Evolutionary conservation across 495 filamentous ascomycete species (phyloP), one percentile per base, ranked within the genome.

Genomic region (Amniculicola lignicola): DNA sequence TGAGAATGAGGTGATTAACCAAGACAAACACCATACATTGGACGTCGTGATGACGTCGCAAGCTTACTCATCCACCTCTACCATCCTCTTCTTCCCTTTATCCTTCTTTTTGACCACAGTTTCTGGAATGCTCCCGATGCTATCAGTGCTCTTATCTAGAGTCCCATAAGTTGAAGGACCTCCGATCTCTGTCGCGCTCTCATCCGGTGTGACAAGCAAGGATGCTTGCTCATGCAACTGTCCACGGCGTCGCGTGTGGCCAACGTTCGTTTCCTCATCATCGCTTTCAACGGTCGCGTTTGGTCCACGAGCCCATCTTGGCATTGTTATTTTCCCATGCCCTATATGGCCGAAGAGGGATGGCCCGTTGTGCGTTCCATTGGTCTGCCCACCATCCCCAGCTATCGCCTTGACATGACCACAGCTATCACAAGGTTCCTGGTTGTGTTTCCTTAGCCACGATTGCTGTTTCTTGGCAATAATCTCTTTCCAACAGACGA

Each of bases 71-170:
- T 59, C 55, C 24, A 52, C 48, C 15, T 51, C 55, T 9, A 59
- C 47, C 15, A 59, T 15, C 41, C 55, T 45, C 40, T 59, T 59
- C 41, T 59, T 59, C 48, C 55, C 55, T 28, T 46, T 59, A 1
- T 59, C 55, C 28, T 52, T 52, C 41, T 59, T 59, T 24, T 37
- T 51, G n/a, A 59, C 55, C 7, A 59, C 22, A 15, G 47, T 51
- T 41, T 59, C 55, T 10, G 48, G 22, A 3, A 47, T 48, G 31
- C 39, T 39, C 5, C 18, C 24, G 15, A 59, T 15, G 28, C 55
- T 59, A 7, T 46, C 55, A 1, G 55, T 59, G 3, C 47, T 40
- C 23, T 51, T 46, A n/a, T 41, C 31, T 7, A 1, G 23, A 27
- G 54, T 7, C 19, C 24, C 25, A n/a, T n/a, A n/a, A n/a, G n/a